These are phyloP conservation scores for Tubosaeta sp. DNA, from an alignment of 768 basidiomycete genomes.

Conservation along the genomic window DNA sequence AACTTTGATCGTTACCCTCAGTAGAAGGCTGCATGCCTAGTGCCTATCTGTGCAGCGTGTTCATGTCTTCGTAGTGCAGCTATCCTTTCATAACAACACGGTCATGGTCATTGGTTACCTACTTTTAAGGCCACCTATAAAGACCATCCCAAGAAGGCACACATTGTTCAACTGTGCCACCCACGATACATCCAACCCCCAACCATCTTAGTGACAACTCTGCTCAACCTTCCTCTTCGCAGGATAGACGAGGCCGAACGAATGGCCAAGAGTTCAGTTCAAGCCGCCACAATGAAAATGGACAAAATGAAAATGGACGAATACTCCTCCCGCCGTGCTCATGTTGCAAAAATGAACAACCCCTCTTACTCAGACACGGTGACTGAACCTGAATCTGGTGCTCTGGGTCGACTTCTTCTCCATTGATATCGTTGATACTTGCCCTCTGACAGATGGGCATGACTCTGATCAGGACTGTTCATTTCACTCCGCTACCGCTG, in stretches of 20 bases:
- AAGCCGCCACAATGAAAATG: too few relatives aligned
- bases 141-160: too few relatives aligned
- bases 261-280: conserved; percentile 4
- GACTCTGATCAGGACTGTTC: conserved; percentile 13
- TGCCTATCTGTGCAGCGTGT: too few relatives aligned
- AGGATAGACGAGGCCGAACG: conserved; percentile 13
- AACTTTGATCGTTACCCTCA: too few relatives aligned
- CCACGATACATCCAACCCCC: not conserved
- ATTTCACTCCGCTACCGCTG: not conserved
- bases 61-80: too few relatives aligned
- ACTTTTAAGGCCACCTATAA: too few relatives aligned
- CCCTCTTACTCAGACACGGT: not conserved
- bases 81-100: too few relatives aligned
- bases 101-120: too few relatives aligned
- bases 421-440: not conserved
- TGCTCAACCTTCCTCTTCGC: conserved; percentile 3
- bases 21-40: too few relatives aligned
- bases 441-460: not conserved
- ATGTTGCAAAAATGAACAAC: not conserved
- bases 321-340: not conserved
- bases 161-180: too few relatives aligned
- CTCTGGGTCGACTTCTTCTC: conserved; percentile 2
- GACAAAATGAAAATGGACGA: too few relatives aligned
- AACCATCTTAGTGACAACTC: not conserved
- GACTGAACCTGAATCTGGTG: not conserved